A percentile compares a stretch with the other conserved stretches of the same genome.
Evolutionary conservation across 202 grass and related monocot species (phyloP).

Genomic region (Dendrocalamus latiflorus): DNA sequence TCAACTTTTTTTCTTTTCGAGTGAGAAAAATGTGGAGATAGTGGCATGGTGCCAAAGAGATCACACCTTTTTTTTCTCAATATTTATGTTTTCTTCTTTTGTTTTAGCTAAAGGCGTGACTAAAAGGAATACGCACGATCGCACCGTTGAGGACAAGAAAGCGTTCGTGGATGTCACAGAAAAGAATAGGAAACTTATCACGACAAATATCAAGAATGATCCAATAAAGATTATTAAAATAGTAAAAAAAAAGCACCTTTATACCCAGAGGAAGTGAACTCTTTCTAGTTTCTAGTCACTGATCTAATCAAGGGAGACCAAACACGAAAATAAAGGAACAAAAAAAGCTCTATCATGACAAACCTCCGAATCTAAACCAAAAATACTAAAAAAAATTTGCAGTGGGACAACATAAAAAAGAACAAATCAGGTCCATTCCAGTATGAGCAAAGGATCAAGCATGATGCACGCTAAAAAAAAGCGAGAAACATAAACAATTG

Average conservation of each 20-base stretch:
- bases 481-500: not conserved
- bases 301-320: conserved; percentile 23
- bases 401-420: not conserved
- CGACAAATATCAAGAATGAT: conserved; percentile 18
- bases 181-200: conserved; percentile 29
- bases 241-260: not conserved
- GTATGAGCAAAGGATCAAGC: not conserved
- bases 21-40: not conserved
- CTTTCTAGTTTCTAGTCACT: conserved; percentile 8
- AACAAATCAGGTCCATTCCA: conserved; percentile 16
- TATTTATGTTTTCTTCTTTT: not conserved
- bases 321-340: not conserved
- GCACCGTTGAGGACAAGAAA: conserved; percentile 25
- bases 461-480: not conserved
- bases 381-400: not conserved
- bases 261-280: not conserved
- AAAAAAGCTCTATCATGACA: not conserved
- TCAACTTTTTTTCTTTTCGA: not conserved
- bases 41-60: conserved; percentile 3
- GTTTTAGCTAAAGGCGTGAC: not conserved
- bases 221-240: not conserved
- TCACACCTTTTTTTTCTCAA: conserved; percentile 1
- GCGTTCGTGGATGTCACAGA: conserved; percentile 22
- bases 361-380: conserved; percentile 18
- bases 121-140: conserved; percentile 41